Evolutionary conservation across 192 early-diverging fungal genomes (phyloP).

Genomic region (Lobosporangium transversale): DNA sequence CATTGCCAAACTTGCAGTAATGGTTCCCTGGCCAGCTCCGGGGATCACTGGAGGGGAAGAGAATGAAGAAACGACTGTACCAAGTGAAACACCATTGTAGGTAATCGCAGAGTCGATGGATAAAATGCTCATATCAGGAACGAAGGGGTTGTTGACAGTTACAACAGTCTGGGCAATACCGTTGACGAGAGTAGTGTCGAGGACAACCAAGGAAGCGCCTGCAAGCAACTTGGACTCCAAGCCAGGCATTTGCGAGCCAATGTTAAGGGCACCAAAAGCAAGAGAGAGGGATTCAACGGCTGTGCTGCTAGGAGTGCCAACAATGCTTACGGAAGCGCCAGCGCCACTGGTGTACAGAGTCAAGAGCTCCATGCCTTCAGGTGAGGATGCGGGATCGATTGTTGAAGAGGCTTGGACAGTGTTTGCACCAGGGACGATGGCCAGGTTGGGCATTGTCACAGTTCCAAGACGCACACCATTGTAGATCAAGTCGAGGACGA

Average conservation of each 20-base stretch:
- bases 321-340: slow-evolving; percentile 48
- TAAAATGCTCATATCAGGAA: slow-evolving; percentile 53
- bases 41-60: slow-evolving; percentile 50
- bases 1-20: slow-evolving; percentile 53
- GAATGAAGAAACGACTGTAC: slow-evolving; percentile 54
- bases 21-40: slow-evolving; percentile 32
- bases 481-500: slow-evolving; percentile 52
- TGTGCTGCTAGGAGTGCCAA: slow-evolving; percentile 54
- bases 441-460: slow-evolving; percentile 54
- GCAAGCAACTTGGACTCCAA: slow-evolving; percentile 51
- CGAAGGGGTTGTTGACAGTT: slow-evolving; percentile 60
- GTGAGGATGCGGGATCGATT: slow-evolving; percentile 53
- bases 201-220: slow-evolving; percentile 46
- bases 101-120: slow-evolving; percentile 51
- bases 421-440: slow-evolving; percentile 53
- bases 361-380: slow-evolving; percentile 57
- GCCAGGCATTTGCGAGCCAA: slow-evolving; percentile 57
- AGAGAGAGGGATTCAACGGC: slow-evolving; percentile 52
- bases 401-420: slow-evolving; percentile 53
- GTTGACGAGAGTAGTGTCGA: slow-evolving; percentile 41
- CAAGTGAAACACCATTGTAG: slow-evolving; percentile 53
- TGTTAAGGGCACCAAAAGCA: slow-evolving; percentile 49
- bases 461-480: slow-evolving; percentile 47
- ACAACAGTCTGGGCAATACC: slow-evolving; percentile 54
- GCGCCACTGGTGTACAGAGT: slow-evolving; percentile 56